A percentile compares a stretch with the other conserved stretches of the same genome.
Evolutionary conservation across 2,329 filamentous ascomycete genomes (phyloP).

Genomic region (Neofusicoccum sp.): DNA sequence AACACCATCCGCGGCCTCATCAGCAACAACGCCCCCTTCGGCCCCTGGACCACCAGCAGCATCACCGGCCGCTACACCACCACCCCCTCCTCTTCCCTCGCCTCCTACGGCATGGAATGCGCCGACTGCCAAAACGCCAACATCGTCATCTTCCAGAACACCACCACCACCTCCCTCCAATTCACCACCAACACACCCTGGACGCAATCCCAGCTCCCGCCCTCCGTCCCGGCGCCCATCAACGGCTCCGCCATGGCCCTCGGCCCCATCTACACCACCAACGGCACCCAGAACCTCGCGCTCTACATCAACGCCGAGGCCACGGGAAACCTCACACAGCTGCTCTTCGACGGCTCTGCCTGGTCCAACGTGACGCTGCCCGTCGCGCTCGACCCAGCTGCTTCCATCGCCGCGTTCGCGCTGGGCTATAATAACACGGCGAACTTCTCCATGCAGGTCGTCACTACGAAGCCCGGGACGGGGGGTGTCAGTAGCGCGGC

Average conservation of each 20-base stretch:
- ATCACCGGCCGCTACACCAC: not conserved
- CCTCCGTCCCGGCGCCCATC: not conserved
- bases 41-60: not conserved
- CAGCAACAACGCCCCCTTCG: not conserved
- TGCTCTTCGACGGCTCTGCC: not conserved
- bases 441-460: not conserved
- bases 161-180: not conserved
- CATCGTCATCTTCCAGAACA: not conserved
- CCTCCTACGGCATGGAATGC: slow-evolving; percentile 3
- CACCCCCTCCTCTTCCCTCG: not conserved
- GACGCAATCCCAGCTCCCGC: not conserved
- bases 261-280: not conserved
- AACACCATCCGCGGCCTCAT: not conserved
- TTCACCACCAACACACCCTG: not conserved
- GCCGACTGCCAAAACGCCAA: not conserved
- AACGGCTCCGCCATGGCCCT: not conserved
- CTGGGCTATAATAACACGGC: not conserved
- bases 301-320: not conserved
- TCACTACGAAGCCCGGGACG: not conserved
- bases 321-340: not conserved
- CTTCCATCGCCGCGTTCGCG: not conserved
- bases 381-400: not conserved
- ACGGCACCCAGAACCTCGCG: not conserved
- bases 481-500: not conserved
- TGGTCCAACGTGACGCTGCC: not conserved